Percentiles rank a stretch among this genome's conserved stretches.
Evolutionary conservation across 768 basidiomycete species (phyloP).

Genomic region (Amanita phalloides): DNA sequence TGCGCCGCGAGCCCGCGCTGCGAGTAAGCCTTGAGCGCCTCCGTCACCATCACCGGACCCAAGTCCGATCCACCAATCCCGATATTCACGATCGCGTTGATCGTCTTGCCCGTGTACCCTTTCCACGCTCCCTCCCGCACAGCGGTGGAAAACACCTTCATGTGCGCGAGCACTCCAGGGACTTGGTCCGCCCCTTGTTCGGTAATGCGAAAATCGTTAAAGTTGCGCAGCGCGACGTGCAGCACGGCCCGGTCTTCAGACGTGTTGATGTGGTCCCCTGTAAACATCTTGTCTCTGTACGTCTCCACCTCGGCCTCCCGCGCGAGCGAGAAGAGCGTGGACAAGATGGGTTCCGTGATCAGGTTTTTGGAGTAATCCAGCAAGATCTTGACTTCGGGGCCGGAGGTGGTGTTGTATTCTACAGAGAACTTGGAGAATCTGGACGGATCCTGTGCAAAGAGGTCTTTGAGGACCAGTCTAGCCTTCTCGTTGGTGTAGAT

Average conservation of each 20-base stretch:
- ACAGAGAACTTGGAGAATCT: conserved; percentile 83
- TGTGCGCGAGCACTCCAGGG: conserved; percentile 74
- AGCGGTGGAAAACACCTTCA: conserved; percentile 78
- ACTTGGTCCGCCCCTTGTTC: conserved; percentile 85
- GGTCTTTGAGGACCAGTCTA: conserved; percentile 79
- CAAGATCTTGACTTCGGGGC: conserved; percentile 69
- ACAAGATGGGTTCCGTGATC: conserved; percentile 76
- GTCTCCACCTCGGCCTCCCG: conserved; percentile 81
- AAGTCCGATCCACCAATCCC: conserved; percentile 98
- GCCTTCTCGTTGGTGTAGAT: conserved; percentile 65
- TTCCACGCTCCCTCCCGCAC: conserved; percentile 87
- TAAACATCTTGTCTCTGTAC: conserved; percentile 87
- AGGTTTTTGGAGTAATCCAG: conserved; percentile 97
- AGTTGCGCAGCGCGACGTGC: conserved; percentile 85
- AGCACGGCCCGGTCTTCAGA: conserved; percentile 96
- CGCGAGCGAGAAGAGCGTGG: conserved; percentile 67
- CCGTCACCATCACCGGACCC: conserved; percentile 98
- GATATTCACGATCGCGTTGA: conserved; percentile 94
- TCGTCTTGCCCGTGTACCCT: conserved; percentile 93
- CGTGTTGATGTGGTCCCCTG: conserved; percentile 96
- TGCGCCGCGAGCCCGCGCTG: conserved; percentile 73
- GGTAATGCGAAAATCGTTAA: conserved; percentile 62
- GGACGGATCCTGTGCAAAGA: conserved; percentile 80
- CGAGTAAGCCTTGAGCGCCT: conserved; percentile 89
- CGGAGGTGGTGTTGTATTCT: conserved; percentile 57